Base-by-base conservation (phyloP, 106 monocot genomes). In the Allium cepa region DNA sequence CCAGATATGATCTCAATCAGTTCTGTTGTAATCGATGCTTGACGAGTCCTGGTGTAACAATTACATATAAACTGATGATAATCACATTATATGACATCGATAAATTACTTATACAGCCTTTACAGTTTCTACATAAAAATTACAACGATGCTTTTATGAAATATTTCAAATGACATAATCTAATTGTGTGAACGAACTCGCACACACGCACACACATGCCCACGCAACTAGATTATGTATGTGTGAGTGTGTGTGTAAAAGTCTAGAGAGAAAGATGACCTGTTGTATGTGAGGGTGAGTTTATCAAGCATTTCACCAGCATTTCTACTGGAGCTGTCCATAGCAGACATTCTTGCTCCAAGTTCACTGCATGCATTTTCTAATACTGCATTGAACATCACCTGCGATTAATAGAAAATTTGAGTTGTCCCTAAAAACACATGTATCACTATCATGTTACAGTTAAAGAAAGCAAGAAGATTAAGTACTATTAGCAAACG, bases 231-330 rank as follows among this genome's bases (percentile, higher is more conserved):
- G 1, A 22, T 22, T 22, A 22, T 22, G 22, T 22, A 22, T 22
- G 22, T 22, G 22, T 22, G 22, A 0, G 22, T 22, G 22, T 22
- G 22, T 0, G 22, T 22, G 22, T 36, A 36, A 36, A 4, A 36
- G 4, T 36, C 3, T 36, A 47, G 51, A 57, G 68, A 57, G 65
- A 61, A 61, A 64, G 28, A 75, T 36, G 56, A 95, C 95, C 95
- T 95, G 88, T 95, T 95, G 51, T 95, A 95, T 26, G 82, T 74
- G 11, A 96, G 79, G 8, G 96, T 96, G 59, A 96, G 96, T n/a
- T 88, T 88, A 52, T 96, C 96, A 82, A 96, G 91, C 96, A 92
- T 88, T 46, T 96, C 91, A 72, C 96, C 96, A 77, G 91, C 96
- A 79, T 91, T 96, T 67, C 91, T 83, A 78, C 96, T 96, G 58